Base-by-base conservation (phyloP, 1,284 basidiomycete genomes). In the Apiotrichum sp. region DNA sequence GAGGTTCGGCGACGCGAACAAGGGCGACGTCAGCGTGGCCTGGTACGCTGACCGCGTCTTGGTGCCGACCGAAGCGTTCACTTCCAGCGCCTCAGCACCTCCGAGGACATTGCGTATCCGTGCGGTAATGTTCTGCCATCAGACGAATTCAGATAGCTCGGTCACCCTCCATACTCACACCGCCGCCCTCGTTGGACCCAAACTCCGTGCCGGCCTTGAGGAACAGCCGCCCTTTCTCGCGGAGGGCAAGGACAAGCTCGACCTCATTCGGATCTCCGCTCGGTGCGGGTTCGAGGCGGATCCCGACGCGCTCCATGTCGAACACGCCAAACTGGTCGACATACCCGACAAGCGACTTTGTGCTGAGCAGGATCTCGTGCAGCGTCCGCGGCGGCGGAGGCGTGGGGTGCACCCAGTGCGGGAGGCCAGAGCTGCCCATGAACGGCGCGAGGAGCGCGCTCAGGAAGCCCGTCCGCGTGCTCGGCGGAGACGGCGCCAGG, bases 151-250 rank as follows among this genome's bases (percentile, higher is more conserved):
- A 22, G 22, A 22, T 22, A 22, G 9, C 38, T 10, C 29, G 29
- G 14, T 39, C 14, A 31, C 14, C 6, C 36, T 44, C 56, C 22
- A 29, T 2, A 82, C 87, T 69, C 69, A 89, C 90, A 29, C 89
- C 90, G 53, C 80, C 90, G 7, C 91, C 95, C 73, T 98, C 95
- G 51, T 88, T 88, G 56, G 96, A 92, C 8, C 96, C 96, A 4
- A 98, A 81, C 69, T 98, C 93, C 1, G 95, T 98, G 2, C 88
- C 84, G 1, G 86, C 91, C 66, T 89, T 92, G 29, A 95, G 71
- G 66, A 84, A 93, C 65, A 87, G 84, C 35, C 89, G 78, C 1
- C 89, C 85, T 50, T 83, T 83, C 71, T 96, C 93, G 45, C 82
- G 82, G 10, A 90, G 83, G 41, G 81, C 80, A 67, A 96, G 83